Evolutionary conservation across 2,329 filamentous ascomycete species (phyloP).

Genomic region (Sarocladium oryzae): DNA sequence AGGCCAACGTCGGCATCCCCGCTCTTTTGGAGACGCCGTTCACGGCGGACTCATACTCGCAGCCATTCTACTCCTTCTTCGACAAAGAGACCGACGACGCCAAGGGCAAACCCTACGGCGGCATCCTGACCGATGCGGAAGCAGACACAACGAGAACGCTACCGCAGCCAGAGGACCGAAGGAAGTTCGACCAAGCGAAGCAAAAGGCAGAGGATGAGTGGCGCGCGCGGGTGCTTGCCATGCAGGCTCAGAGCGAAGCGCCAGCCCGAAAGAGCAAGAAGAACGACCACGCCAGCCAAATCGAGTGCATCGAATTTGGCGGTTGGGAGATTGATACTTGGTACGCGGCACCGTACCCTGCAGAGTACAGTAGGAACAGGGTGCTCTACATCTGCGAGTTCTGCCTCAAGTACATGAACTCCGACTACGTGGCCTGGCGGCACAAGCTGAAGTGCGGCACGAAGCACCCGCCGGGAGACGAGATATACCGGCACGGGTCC

Average conservation of each 20-base stretch:
- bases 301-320: slow-evolving; percentile 97
- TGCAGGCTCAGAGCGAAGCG: slow-evolving; percentile 58
- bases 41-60: slow-evolving; percentile 55
- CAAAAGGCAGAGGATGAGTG: slow-evolving; percentile 89
- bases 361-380: slow-evolving; percentile 94
- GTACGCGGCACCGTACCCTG: slow-evolving; percentile 97
- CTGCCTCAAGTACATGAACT: slow-evolving; percentile 99
- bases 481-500: slow-evolving; percentile 88
- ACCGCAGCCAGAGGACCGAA: slow-evolving; percentile 71
- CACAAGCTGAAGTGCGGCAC: slow-evolving; percentile 96
- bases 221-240: slow-evolving; percentile 56
- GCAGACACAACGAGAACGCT: slow-evolving; percentile 88
- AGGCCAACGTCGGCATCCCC: neutral
- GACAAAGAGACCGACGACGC: slow-evolving; percentile 84
- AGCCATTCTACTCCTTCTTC: slow-evolving; percentile 81
- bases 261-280: slow-evolving; percentile 65
- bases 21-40: slow-evolving; percentile 46
- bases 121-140: slow-evolving; percentile 81
- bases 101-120: slow-evolving; percentile 92
- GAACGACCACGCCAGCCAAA: slow-evolving; percentile 78
- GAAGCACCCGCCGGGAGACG: slow-evolving; percentile 94
- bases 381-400: slow-evolving; percentile 99
- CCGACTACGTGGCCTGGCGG: slow-evolving; percentile 94
- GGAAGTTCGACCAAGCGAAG: slow-evolving; percentile 82
- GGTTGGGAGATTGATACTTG: slow-evolving; percentile 98